Conservation (phyloP, 768 basidiomycete species). For the Phanerochaete carnosa region DNA sequence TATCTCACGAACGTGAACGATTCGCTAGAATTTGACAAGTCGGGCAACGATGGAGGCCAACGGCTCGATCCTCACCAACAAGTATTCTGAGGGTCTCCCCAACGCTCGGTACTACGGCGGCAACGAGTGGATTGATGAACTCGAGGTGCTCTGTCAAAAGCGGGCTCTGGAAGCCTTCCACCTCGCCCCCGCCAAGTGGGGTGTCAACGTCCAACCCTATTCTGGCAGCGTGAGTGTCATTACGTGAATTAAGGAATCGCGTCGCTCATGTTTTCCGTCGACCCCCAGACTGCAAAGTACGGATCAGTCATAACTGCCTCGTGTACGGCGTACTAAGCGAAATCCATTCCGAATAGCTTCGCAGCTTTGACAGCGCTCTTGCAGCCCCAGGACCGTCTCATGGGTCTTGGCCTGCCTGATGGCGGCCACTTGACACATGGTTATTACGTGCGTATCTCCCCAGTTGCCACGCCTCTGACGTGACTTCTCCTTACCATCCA, state of each 20-base stretch:
- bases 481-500: background rate
- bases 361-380: constrained; percentile 94
- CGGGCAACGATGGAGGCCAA: constrained; percentile 96
- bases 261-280: background rate
- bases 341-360: constrained; percentile 53
- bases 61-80: constrained; percentile 98
- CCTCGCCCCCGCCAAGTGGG: constrained; percentile 91
- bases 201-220: constrained; percentile 99
- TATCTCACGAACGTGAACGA: background rate
- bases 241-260: background rate
- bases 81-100: constrained; percentile 99
- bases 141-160: constrained; percentile 91
- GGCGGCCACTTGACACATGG: constrained; percentile 98
- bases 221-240: constrained; percentile 72
- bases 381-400: constrained; percentile 95
- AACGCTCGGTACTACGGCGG: constrained; percentile 95
- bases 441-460: constrained; percentile 71
- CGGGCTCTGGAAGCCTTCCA: constrained; percentile 95
- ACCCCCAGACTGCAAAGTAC: constrained; percentile 79
- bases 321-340: background rate
- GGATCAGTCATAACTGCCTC: constrained; percentile 23
- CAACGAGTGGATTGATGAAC: constrained; percentile 96
- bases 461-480: background rate
- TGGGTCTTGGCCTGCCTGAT: constrained; percentile 98
- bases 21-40: constrained; percentile 86